Conservation (phyloP, 129 eudicot species). For the Flaveria bidentis region DNA sequence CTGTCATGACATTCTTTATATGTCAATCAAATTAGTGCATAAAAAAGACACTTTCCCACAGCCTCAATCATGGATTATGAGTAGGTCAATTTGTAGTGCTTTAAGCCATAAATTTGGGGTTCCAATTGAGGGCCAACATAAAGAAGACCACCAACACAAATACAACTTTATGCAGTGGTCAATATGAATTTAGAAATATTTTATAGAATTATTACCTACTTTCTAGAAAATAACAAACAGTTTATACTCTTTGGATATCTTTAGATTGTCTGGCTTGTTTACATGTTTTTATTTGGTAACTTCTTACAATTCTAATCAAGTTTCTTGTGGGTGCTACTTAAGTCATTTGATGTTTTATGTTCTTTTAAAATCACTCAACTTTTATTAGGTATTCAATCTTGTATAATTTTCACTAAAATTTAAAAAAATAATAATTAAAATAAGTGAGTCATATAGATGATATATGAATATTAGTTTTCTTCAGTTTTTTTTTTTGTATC, state of each 20-base stretch:
- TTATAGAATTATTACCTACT: neutral
- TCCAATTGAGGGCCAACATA: constrained; percentile 25
- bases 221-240: neutral
- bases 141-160: constrained; percentile 16
- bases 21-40: constrained; percentile 40
- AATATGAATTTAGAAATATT: neutral
- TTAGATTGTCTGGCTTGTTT: neutral
- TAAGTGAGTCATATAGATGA: too few relatives aligned
- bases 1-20: constrained; percentile 44
- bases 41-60: constrained; percentile 34
- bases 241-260: neutral
- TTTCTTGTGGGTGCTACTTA: too few relatives aligned
- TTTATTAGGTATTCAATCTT: too few relatives aligned
- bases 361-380: too few relatives aligned
- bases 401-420: too few relatives aligned
- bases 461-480: too few relatives aligned
- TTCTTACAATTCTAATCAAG: too few relatives aligned
- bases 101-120: constrained; percentile 39
- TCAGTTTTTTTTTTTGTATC: too few relatives aligned
- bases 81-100: constrained; percentile 36
- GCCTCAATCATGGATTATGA: constrained; percentile 34
- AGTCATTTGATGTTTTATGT: too few relatives aligned
- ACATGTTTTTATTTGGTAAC: neutral
- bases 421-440: too few relatives aligned
- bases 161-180: constrained; percentile 21